phyloP scores from a whole-genome alignment of 129 eudicot genomes.

The Cynara cardunculus region DNA sequence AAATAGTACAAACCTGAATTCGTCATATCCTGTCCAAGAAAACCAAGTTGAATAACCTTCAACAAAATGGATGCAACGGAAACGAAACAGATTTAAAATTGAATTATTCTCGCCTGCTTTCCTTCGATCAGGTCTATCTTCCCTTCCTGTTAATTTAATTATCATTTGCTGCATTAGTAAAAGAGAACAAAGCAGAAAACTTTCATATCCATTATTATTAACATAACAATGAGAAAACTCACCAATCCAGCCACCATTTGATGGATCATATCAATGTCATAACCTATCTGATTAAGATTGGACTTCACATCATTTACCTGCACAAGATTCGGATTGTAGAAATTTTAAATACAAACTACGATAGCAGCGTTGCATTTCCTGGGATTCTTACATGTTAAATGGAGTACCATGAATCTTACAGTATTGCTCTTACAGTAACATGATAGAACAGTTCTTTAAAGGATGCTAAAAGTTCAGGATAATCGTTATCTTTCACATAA shows the following conservation, averaged over 20 bases:
- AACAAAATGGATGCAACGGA: not conserved
- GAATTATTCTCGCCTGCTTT: conserved; percentile 59
- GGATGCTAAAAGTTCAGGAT: not conserved
- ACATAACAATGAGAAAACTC: conserved; percentile 14
- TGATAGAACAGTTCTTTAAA: not conserved
- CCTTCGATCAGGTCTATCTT: conserved; percentile 79
- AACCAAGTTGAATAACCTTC: not conserved
- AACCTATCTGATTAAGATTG: conserved; percentile 74
- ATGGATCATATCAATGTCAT: conserved; percentile 64
- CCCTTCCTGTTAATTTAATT: conserved; percentile 66
- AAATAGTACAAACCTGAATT: conserved; percentile 77
- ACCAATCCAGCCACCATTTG: conserved; percentile 80
- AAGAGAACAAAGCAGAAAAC: not conserved
- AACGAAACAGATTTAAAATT: not conserved
- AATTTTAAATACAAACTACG: not conserved
- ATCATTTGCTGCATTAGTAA: not conserved
- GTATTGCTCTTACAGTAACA: not conserved
- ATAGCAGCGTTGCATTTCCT: too few species aligned
- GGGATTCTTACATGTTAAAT: too few species aligned
- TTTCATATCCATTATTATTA: not conserved
- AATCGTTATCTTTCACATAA: not conserved
- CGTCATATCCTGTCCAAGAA: conserved; percentile 58
- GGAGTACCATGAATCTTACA: not conserved
- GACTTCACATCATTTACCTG: conserved; percentile 78
- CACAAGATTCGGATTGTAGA: conserved; percentile 4